Conservation (phyloP, 805 yeast genomes). For the Zygoascus tannicola region DNA sequence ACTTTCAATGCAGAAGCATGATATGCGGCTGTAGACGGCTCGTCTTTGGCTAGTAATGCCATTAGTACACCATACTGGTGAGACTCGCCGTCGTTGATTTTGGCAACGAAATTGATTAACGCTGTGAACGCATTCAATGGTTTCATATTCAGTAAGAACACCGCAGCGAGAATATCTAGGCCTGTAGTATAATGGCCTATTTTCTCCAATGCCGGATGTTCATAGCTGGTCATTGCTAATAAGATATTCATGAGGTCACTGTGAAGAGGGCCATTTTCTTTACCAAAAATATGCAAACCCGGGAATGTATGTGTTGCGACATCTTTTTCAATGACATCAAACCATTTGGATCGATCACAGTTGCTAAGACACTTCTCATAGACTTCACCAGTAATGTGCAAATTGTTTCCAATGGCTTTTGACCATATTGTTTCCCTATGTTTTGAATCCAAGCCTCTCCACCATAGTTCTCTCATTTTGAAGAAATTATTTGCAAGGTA, state of each 20-base stretch:
- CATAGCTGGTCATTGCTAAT: slow-evolving; percentile 25
- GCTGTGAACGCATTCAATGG: slow-evolving; percentile 32
- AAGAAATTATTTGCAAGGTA: slow-evolving; percentile 26
- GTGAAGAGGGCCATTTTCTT: slow-evolving; percentile 25
- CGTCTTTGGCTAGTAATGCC: slow-evolving; percentile 26
- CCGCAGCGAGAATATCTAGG: slow-evolving; percentile 33
- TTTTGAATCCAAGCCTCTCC: slow-evolving; percentile 47
- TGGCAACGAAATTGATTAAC: slow-evolving; percentile 33
- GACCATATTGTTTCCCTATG: slow-evolving; percentile 45
- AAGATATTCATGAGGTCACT: slow-evolving; percentile 30
- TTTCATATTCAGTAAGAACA: slow-evolving; percentile 31
- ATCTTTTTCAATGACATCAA: slow-evolving; percentile 1
- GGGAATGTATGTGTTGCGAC: slow-evolving; percentile 27
- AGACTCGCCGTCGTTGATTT: slow-evolving; percentile 4
- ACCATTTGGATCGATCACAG: slow-evolving; percentile 6
- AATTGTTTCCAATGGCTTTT: slow-evolving; percentile 33
- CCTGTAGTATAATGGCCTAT: slow-evolving; percentile 28
- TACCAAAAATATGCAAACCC: slow-evolving; percentile 32
- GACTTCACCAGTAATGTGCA: slow-evolving; percentile 17
- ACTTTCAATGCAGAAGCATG: slow-evolving; percentile 40
- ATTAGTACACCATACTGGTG: slow-evolving; percentile 23
- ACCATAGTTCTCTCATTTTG: slow-evolving; percentile 38
- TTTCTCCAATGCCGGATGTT: slow-evolving; percentile 17
- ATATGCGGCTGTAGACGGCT: slow-evolving; percentile 30
- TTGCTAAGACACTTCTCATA: slow-evolving; percentile 10